These are phyloP conservation scores for Salix caprea DNA, from an alignment of 345 rosid genomes.

Conservation along the genomic window DNA sequence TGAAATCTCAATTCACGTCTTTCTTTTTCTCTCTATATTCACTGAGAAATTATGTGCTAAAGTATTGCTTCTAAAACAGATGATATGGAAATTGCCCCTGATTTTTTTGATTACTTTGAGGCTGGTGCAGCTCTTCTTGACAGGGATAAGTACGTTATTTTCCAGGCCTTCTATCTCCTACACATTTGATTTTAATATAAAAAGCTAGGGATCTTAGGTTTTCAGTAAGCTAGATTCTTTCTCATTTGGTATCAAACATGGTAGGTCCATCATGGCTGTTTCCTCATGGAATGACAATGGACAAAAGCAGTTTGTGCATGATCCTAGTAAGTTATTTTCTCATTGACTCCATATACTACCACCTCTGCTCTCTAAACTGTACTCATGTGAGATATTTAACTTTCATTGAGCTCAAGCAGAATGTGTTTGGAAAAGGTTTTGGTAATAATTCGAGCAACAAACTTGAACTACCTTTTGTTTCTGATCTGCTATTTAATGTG, in stretches of 20 bases:
- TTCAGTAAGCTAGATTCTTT: neutral
- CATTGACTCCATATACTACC: neutral
- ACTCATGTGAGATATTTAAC: neutral
- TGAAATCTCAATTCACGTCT: neutral
- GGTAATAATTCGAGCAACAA: neutral
- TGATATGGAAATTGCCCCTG: slow-evolving; percentile 98
- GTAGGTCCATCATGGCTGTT: slow-evolving; percentile 95
- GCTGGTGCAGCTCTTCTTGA: slow-evolving; percentile 87
- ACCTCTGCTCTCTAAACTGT: neutral
- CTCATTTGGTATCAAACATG: neutral
- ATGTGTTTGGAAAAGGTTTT: neutral
- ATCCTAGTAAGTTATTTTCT: slow-evolving; percentile 61
- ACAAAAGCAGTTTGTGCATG: slow-evolving; percentile 92
- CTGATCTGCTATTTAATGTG: slow-evolving; percentile 19
- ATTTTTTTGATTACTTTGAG: slow-evolving; percentile 95
- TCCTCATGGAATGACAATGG: slow-evolving; percentile 99
- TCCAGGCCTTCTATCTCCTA: slow-evolving; percentile 12
- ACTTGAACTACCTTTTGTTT: neutral
- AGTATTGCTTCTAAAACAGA: slow-evolving; percentile 51
- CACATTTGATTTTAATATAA: neutral
- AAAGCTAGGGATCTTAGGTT: neutral
- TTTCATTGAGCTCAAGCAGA: neutral
- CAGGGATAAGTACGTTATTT: slow-evolving; percentile 68
- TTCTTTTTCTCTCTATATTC: slow-evolving; percentile 2
- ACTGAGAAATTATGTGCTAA: neutral